Evolutionary conservation across 139 green algal species (phyloP), one percentile per base, ranked within the genome.

Genomic region (Micractinium sp.): DNA sequence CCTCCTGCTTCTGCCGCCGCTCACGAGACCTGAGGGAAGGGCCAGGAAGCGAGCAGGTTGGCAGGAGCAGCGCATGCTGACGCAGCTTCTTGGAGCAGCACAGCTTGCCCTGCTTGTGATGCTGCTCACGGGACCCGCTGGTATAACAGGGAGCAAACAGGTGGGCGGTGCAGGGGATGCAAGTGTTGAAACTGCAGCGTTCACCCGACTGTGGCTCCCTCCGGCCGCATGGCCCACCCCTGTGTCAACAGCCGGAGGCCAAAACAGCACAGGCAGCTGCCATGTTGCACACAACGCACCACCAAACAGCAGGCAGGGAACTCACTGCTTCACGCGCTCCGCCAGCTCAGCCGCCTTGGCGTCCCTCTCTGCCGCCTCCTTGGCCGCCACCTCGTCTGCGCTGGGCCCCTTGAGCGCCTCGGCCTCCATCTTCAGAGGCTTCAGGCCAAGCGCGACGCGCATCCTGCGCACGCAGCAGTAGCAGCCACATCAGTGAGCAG

Each of bases 381-480:
- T 84, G 41, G 78, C 78, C 9, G 85, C 84, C 61, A 90, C 90
- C 61, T 92, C 90, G 33, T 89, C 91, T 63, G 88, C 78, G 23
- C 60, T 71, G 35, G 82, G 86, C 36, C 86, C 76, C 69, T 35
- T 78, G 41, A 47, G 81, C 80, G 77, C 33, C 77, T 84, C 35
- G 3, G 78, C 53, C 77, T 92, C 89, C 77, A 85, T 78, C 20
- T 75, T 79, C 36, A 98, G 90, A 0, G 96, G 96, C 90, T 96
- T 95, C 7, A 98, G 82, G 25, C 96, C 96, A 35, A 98, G 81
- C 0, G 93, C 95, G 0, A 92, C 90, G 74, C 96, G 93, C 33
- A 98, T 85, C 89, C 94, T 97, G 93, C 91, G 85, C 47, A 9
- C 3, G 27, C 22, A 3, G 33, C 5, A 39, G 82, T 38, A n/a